Conservation (phyloP, 2,329 filamentous ascomycete genomes). For the Chrysosporium keratinophilum region DNA sequence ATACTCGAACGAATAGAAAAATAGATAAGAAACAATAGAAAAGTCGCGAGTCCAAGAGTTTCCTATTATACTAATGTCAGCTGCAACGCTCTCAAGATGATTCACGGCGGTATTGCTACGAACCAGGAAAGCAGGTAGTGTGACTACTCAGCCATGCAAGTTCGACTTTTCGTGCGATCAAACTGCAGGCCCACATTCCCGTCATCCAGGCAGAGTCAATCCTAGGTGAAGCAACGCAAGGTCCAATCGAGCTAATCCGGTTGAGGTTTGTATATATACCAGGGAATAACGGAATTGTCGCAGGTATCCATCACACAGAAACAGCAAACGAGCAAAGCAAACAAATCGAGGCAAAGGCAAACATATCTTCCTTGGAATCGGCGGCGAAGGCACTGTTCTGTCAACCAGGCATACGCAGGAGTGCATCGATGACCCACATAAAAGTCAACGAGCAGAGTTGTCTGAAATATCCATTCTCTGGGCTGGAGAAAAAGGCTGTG, state of each 20-base stretch:
- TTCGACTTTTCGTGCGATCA: neutral
- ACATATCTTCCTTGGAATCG: conserved; percentile 3
- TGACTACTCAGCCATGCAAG: neutral
- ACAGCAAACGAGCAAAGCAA: conserved; percentile 4
- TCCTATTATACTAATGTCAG: conserved; percentile 3
- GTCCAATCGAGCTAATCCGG: neutral
- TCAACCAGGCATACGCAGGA: conserved; percentile 10
- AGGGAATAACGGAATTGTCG: neutral
- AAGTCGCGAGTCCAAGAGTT: neutral
- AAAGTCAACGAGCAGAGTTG: neutral
- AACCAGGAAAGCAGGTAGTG: conserved; percentile 3
- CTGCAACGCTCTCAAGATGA: neutral
- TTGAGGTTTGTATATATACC: neutral
- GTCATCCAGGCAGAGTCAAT: neutral
- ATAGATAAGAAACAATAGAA: neutral
- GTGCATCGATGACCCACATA: conserved; percentile 2
- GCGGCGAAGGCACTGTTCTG: conserved; percentile 3
- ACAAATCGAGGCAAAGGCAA: neutral
- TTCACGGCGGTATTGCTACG: neutral
- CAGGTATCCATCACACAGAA: conserved; percentile 6
- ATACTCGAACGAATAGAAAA: conserved; percentile 2
- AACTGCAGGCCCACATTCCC: neutral
- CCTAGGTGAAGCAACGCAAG: neutral
- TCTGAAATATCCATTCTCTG: neutral
- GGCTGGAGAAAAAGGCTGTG: neutral